Evolutionary conservation across 148 eudicot species (phyloP).

Genomic region (Camellia granthamiana): DNA sequence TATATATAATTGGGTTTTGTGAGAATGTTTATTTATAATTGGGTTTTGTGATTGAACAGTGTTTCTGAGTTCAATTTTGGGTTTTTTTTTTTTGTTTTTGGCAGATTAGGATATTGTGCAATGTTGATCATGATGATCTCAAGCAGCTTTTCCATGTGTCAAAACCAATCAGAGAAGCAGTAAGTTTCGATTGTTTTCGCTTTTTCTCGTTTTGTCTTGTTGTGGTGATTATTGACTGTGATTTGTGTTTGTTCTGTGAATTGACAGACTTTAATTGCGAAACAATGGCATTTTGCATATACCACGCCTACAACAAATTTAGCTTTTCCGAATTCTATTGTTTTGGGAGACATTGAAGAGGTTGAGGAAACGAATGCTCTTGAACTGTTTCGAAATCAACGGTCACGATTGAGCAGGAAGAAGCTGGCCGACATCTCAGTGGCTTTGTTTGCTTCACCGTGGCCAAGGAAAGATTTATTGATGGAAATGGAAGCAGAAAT

Average conservation of each 20-base stretch:
- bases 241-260: conserved; percentile 7
- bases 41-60: not conserved
- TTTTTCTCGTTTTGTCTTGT: not conserved
- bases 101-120: conserved; percentile 73
- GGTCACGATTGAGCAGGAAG: conserved; percentile 35
- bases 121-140: conserved; percentile 74
- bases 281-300: conserved; percentile 58
- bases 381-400: conserved; percentile 28
- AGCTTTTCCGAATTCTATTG: conserved; percentile 33
- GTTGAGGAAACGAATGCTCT: conserved; percentile 68
- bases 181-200: conserved; percentile 20
- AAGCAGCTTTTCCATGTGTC: conserved; percentile 56
- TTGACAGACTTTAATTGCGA: conserved; percentile 59
- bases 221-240: not conserved
- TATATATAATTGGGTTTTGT: not conserved
- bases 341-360: conserved; percentile 22
- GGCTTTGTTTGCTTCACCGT: conserved; percentile 41
- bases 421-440: conserved; percentile 47
- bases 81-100: not conserved
- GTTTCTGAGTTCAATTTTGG: not conserved
- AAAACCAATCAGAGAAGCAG: conserved; percentile 52
- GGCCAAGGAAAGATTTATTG: conserved; percentile 34
- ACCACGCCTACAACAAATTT: conserved; percentile 56
- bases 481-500: conserved; percentile 12
- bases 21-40: not conserved